Evolutionary conservation across 2,329 filamentous ascomycete genomes (phyloP), one percentile per base, ranked within the genome.

Genomic region (Zymoseptoria crescenta): DNA sequence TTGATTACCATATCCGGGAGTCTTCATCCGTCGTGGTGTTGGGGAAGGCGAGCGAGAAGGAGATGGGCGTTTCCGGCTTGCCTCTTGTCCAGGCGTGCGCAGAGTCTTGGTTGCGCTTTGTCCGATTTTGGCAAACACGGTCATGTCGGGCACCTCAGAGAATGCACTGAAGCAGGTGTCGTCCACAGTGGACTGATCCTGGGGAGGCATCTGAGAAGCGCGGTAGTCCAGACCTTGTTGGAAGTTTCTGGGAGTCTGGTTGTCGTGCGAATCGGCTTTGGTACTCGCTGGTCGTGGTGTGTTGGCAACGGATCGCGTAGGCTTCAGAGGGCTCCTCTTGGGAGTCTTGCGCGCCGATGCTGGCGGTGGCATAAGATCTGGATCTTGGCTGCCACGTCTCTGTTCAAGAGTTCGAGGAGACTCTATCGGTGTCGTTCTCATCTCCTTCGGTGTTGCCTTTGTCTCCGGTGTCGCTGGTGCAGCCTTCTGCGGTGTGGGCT

Each of bases 81-180:
- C 80, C 10, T 73, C 73, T 27, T 52, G 64, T 8, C 62, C 61
- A 10, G 67, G 67, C 45, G 65, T 70, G 30, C 61, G 62, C 20
- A 59, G 48, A 62, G 69, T 72, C 68, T 76, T 81, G 2, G 74
- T 73, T 30, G 79, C 66, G 57, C 64, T 68, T 62, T 87, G 83
- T 57, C 86, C 85, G 57, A 94, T 76, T 63, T 85, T 86, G 8
- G 89, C 87, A 68, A 95, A 91, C 68, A 87, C 86, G 20, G 91
- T 94, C 84, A 94, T 84, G 68, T 93, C 90, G 5, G 91, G 91
- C 56, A 96, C 84, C 8, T 90, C 91, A 1, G 93, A 96, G 74
- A 96, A 96, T 10, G 83, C 85, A 77, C 91, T 96, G 72, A 96
- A 88, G 69, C 82, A 87, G 76, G 86, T 88, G 66, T 90, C 87